These are phyloP conservation scores for Globisporangium mamillatum DNA, from an alignment of 352 stramenopile species.

Conservation along the genomic window DNA sequence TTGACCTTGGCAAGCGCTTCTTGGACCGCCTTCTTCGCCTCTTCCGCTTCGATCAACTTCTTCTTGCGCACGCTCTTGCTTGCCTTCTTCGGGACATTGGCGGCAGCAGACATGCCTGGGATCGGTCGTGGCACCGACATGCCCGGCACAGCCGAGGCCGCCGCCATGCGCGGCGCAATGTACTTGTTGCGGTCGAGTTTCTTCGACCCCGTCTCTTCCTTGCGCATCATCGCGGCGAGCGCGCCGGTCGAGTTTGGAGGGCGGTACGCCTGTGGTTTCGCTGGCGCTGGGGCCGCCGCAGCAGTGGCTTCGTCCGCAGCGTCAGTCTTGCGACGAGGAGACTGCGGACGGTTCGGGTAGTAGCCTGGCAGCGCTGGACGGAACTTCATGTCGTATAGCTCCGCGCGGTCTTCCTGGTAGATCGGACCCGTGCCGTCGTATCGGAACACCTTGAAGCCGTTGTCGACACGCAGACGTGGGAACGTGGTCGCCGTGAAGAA, in stretches of 20 bases:
- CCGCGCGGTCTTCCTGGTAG: slow-evolving; percentile 72
- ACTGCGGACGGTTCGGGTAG: slow-evolving; percentile 89
- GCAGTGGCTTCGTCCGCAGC: slow-evolving; percentile 30
- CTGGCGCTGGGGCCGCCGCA: slow-evolving; percentile 37
- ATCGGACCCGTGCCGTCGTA: slow-evolving; percentile 94
- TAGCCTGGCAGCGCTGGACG: slow-evolving; percentile 64
- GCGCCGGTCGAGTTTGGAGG: slow-evolving; percentile 85
- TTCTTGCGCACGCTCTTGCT: slow-evolving; percentile 84
- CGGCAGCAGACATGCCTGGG: slow-evolving; percentile 55
- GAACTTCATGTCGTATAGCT: slow-evolving; percentile 89
- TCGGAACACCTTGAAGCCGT: slow-evolving; percentile 95
- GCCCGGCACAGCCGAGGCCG: slow-evolving; percentile 37
- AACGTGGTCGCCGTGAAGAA: slow-evolving; percentile 96
- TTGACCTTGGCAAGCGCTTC: slow-evolving; percentile 47
- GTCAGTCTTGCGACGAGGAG: slow-evolving; percentile 64
- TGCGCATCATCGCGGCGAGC: slow-evolving; percentile 93
- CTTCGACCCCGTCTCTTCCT: slow-evolving; percentile 71
- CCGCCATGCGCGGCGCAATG: slow-evolving; percentile 36
- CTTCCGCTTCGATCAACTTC: slow-evolving; percentile 75
- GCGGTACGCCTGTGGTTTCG: slow-evolving; percentile 81
- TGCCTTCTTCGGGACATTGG: slow-evolving; percentile 47
- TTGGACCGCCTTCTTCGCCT: slow-evolving; percentile 63
- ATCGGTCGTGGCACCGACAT: slow-evolving; percentile 40
- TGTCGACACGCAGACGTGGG: slow-evolving; percentile 98
- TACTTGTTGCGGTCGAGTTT: slow-evolving; percentile 89